Base-by-base conservation (phyloP, 2,329 filamentous ascomycete species). In the Dothiorella sarmentorum region DNA sequence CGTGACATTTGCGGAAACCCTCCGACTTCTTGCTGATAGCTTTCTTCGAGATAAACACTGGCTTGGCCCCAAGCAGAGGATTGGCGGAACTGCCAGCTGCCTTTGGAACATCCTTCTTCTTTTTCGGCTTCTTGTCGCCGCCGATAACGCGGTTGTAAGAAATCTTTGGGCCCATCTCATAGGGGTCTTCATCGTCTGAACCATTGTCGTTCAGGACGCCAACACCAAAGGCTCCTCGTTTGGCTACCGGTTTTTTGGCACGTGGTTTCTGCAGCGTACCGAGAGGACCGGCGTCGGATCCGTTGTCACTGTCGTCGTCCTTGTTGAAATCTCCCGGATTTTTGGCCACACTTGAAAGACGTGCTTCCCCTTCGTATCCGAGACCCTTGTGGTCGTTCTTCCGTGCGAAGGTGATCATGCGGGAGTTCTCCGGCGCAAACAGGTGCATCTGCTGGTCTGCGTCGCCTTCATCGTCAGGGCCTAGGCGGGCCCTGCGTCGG, bases 181-280 rank as follows among this genome's bases (percentile, higher is more conserved):
- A 97, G 0, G 91, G 89, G 67, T 97, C 92, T 66, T 97, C 94
- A 44, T 97, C 92, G 64, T 97, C 94, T 4, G 93, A 97, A 10
- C 91, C 92, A 18, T 87, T 94, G 64, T 97, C 93, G 66, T 97
- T 97, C 44, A 97, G 75, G 1, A 97, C 80, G 0, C 93, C 93
- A 13, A 96, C 87, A 0, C 93, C 93, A 63, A 97, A 90, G 0
- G 89, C 90, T 2, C 88, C 84, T 67, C 86, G 88, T 58, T 84
- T 83, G 56, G 78, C 80, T 22, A n/a, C n/a, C n/a, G 70, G 60
- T 60, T 66, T 65, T 53, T 77, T 79, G 33, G 69, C 59, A 60
- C 75, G 77, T 22, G 63, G 62, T 59, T 75, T 66, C 61, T 62
- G 47, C 71, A 68, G 61, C 70, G 75, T 67, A 20, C 44, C 35